Conservation (phyloP, 108 stramenopile genomes). For the Cylindrotheca closterium region DNA sequence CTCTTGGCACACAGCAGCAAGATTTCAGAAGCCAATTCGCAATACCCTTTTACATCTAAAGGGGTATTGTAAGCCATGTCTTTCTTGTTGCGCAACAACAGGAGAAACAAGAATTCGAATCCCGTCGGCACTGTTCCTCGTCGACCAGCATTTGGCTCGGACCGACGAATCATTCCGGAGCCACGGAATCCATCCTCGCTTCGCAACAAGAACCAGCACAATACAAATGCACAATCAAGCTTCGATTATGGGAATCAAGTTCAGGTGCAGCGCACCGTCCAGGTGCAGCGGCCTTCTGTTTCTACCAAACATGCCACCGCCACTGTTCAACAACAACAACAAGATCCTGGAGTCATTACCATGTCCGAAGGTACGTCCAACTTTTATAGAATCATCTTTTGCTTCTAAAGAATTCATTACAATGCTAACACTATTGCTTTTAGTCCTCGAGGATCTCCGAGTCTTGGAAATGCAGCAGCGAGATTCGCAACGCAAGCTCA, state of each 20-base stretch:
- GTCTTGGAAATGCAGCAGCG: slow-evolving; percentile 81
- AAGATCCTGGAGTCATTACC: slow-evolving; percentile 18
- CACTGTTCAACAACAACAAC: slow-evolving; percentile 15
- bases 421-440: background rate
- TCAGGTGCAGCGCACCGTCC: slow-evolving; percentile 17
- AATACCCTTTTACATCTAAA: no score
- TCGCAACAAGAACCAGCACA: background rate
- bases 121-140: background rate
- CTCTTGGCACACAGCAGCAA: no score
- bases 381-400: background rate
- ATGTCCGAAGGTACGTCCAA: slow-evolving; percentile 34
- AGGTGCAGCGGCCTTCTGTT: slow-evolving; percentile 1
- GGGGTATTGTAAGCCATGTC: background rate
- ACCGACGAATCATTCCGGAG: background rate
- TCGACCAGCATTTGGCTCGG: no score
- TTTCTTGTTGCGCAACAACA: background rate
- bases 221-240: background rate
- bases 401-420: background rate
- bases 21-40: no score
- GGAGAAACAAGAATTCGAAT: background rate
- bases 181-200: background rate
- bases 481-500: slow-evolving; percentile 74
- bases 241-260: slow-evolving; percentile 17
- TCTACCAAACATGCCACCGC: background rate
- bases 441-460: slow-evolving; percentile 76